phyloP scores from a whole-genome alignment of 2,329 filamentous ascomycete genomes.

The Fusarium sp. region DNA sequence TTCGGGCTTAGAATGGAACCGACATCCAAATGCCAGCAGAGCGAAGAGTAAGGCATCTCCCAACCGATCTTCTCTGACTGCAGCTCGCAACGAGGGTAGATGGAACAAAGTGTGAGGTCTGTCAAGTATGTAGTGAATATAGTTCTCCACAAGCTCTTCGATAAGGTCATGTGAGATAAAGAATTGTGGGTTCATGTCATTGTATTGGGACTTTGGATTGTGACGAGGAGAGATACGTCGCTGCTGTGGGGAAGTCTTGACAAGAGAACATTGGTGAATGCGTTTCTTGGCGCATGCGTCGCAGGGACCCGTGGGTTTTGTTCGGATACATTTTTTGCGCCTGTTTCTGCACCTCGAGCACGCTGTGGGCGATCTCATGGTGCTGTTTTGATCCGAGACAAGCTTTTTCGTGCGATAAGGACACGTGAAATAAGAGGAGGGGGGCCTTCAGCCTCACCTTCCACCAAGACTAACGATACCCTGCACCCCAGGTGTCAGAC shows the following conservation, averaged over 20 bases:
- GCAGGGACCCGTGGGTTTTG: conserved; percentile 1
- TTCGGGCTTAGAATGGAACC: conserved; percentile 1
- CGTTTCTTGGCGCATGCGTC: conserved; percentile 4
- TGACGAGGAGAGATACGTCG: background rate
- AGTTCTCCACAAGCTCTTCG: conserved; percentile 14
- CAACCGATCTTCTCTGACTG: background rate
- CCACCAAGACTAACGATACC: background rate
- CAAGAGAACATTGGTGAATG: conserved; percentile 6
- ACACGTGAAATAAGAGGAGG: background rate
- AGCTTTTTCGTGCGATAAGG: background rate
- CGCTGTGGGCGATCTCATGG: conserved; percentile 3
- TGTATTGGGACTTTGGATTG: background rate
- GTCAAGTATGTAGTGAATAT: conserved; percentile 17
- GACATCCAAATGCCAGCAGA: conserved; percentile 8
- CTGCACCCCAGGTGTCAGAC: background rate
- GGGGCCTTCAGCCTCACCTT: background rate
- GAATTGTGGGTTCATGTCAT: background rate
- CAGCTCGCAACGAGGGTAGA: background rate
- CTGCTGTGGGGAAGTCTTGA: background rate
- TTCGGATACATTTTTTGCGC: conserved; percentile 11
- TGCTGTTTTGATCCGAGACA: background rate
- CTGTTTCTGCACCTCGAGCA: conserved; percentile 12
- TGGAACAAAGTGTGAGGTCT: conserved; percentile 6
- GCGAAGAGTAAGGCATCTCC: conserved; percentile 6
- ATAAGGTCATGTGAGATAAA: conserved; percentile 13